Percentiles rank a stretch among this genome's conserved stretches.
Conservation (phyloP, 176 grass and related monocot genomes). For the Lolium perenne region DNA sequence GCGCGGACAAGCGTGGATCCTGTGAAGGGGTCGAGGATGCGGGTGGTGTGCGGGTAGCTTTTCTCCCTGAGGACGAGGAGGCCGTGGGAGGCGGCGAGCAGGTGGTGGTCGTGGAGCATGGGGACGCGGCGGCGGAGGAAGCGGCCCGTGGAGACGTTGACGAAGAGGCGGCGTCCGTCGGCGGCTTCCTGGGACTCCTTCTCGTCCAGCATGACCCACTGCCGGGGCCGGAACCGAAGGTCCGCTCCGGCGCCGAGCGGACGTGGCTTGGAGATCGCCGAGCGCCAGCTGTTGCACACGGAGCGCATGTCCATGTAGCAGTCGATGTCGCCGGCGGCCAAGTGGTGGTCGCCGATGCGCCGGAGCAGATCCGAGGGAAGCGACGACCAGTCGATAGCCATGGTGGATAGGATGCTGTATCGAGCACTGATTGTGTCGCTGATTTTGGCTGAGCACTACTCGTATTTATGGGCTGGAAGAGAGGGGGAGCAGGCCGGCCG, state of each 20-base stretch:
- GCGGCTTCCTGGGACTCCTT: background rate
- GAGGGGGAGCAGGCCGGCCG: no score
- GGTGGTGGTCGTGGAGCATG: background rate
- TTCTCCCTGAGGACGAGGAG: background rate
- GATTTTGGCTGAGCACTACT: no score
- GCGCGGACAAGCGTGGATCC: background rate
- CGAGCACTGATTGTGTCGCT: no score
- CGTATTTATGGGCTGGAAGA: no score
- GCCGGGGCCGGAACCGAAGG: background rate
- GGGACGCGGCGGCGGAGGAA: slow-evolving; percentile 1
- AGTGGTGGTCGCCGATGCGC: background rate
- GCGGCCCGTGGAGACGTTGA: background rate
- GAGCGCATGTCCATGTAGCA: background rate
- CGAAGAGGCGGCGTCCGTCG: slow-evolving; percentile 9
- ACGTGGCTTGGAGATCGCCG: background rate
- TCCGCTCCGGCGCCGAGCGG: background rate
- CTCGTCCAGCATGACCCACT: background rate
- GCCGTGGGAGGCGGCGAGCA: background rate
- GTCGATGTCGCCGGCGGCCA: background rate
- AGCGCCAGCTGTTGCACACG: background rate
- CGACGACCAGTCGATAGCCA: background rate
- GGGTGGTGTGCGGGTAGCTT: background rate
- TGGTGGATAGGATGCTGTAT: background rate
- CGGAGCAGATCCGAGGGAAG: background rate
- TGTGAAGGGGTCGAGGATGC: background rate